phyloP scores from a whole-genome alignment of 2,329 filamentous ascomycete genomes.

The Pleoardoris graminearum region DNA sequence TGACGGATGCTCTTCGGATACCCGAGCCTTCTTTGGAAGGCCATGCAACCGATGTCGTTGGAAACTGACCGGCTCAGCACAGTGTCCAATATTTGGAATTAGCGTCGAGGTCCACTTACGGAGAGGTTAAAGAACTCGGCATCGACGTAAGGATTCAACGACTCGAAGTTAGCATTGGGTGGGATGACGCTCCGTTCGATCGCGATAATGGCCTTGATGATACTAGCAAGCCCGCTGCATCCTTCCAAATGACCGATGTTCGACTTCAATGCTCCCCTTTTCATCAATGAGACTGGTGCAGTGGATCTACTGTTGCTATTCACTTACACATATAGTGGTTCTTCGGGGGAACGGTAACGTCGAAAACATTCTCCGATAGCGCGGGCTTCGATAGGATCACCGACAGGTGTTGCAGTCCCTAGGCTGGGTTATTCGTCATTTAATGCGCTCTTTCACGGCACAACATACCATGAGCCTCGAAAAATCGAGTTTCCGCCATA shows the following conservation, averaged over 20 bases:
- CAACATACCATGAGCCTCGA: slow-evolving; percentile 31
- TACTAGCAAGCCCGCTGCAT: slow-evolving; percentile 24
- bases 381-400: slow-evolving; percentile 28
- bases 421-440: slow-evolving; percentile 35
- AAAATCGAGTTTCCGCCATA: too few relatives aligned
- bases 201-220: slow-evolving; percentile 30
- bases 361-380: slow-evolving; percentile 15
- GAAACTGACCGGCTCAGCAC: too few relatives aligned
- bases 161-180: slow-evolving; percentile 37
- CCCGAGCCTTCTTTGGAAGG: slow-evolving; percentile 18
- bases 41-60: neutral
- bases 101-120: neutral
- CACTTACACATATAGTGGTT: too few relatives aligned
- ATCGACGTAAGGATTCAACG: slow-evolving; percentile 27
- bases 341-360: too few relatives aligned
- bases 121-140: slow-evolving; percentile 4
- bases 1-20: slow-evolving; percentile 21
- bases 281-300: too few relatives aligned
- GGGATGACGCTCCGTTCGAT: slow-evolving; percentile 40
- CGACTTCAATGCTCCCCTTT: slow-evolving; percentile 24
- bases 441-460: slow-evolving; percentile 36
- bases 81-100: too few relatives aligned
- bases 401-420: slow-evolving; percentile 61
- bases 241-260: slow-evolving; percentile 28
- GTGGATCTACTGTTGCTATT: too few relatives aligned